phyloP scores from a whole-genome alignment of 164 flowering plant genomes.

The Stephania cephalantha region DNA sequence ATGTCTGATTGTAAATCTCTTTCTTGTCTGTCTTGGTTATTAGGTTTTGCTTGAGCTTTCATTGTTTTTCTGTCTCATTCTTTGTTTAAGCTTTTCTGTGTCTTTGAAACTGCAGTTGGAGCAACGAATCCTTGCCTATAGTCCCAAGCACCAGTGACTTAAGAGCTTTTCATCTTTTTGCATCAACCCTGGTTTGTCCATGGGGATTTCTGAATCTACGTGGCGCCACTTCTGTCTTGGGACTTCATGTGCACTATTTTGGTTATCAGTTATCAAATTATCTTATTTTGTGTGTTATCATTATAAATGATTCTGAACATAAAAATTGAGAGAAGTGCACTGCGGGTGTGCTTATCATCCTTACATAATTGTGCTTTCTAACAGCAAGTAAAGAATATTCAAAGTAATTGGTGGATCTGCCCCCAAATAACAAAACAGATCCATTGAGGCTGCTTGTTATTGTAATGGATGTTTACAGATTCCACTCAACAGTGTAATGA shows the following conservation, averaged over 20 bases:
- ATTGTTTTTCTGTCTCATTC: not conserved
- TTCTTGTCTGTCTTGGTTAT: not conserved
- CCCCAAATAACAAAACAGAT: not conserved
- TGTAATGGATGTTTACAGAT: not conserved
- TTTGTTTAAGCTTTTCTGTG: not conserved
- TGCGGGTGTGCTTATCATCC: not conserved
- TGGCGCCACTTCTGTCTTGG: not conserved
- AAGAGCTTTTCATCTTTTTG: not conserved
- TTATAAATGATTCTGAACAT: not conserved
- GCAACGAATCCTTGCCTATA: conserved; percentile 1
- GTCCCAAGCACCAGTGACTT: conserved; percentile 4
- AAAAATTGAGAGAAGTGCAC: not conserved
- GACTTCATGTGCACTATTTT: not conserved
- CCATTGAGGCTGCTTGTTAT: not conserved
- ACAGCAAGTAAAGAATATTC: not conserved
- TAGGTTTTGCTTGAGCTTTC: not conserved
- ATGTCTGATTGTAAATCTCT: not conserved
- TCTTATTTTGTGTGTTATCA: not conserved
- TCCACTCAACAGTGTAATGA: too few relatives aligned
- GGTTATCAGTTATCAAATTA: not conserved
- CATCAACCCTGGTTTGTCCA: conserved; percentile 2
- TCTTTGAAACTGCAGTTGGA: conserved; percentile 5
- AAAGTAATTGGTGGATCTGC: not conserved
- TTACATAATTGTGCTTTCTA: not conserved
- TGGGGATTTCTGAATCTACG: not conserved